Percentiles rank a stretch among this genome's conserved stretches.
phyloP scores from a whole-genome alignment of 2,329 filamentous ascomycete genomes.

The Incumbomyces lentus region DNA sequence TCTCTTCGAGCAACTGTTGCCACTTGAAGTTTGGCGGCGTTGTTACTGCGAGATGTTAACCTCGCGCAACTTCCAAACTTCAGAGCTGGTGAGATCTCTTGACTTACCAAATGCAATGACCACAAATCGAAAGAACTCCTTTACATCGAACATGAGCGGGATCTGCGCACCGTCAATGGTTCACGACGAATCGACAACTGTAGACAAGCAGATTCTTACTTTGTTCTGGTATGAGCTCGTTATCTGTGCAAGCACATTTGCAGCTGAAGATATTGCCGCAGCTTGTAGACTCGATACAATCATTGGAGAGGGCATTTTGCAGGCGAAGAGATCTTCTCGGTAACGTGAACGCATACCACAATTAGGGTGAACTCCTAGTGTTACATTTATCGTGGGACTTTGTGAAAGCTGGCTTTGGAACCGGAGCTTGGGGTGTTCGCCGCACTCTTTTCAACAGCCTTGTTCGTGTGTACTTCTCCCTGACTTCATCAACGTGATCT shows the following conservation, averaged over 20 bases:
- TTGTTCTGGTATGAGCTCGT: conserved; percentile 40
- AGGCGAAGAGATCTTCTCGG: not conserved
- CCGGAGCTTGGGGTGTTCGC: no score
- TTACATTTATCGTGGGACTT: no score
- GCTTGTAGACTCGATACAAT: conserved; percentile 45
- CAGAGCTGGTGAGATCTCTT: no score
- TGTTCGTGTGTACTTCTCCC: no score
- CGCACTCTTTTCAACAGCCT: no score
- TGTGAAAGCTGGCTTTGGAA: no score
- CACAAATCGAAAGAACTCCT: conserved; percentile 45
- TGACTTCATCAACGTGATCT: no score
- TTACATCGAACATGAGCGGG: conserved; percentile 38
- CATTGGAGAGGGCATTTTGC: conserved; percentile 28
- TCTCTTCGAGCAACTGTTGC: conserved; percentile 46
- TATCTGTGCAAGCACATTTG: conserved; percentile 47
- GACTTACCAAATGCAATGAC: conserved; percentile 34
- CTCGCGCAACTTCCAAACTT: no score
- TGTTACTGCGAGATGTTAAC: conserved; percentile 25
- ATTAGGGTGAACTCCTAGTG: no score
- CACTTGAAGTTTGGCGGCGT: conserved; percentile 50
- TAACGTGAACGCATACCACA: no score
- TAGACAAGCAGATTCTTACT: conserved; percentile 23
- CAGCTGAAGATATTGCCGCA: conserved; percentile 40
- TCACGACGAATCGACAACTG: not conserved
- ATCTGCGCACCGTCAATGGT: conserved; percentile 20